phyloP scores from a whole-genome alignment of 2,329 filamentous ascomycete genomes.

The Hypomyces perniciosus region DNA sequence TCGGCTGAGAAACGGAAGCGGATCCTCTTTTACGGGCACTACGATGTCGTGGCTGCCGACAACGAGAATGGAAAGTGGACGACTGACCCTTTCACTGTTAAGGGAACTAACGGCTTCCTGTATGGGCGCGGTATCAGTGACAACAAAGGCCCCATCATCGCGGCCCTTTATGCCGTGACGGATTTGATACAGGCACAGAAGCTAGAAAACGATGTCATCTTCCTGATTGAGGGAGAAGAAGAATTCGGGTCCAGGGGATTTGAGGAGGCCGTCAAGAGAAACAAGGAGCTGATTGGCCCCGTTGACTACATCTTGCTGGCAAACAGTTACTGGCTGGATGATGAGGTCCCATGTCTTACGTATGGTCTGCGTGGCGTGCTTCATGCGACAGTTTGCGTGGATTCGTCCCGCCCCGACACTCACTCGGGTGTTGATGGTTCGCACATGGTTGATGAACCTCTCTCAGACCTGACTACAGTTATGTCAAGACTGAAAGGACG shows the following conservation, averaged over 20 bases:
- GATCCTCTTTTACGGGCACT: constrained; percentile 95
- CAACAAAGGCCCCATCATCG: constrained; percentile 94
- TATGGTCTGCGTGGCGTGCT: constrained; percentile 92
- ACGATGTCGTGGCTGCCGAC: constrained; percentile 91
- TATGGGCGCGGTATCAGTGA: constrained; percentile 96
- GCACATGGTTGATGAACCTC: constrained; percentile 78
- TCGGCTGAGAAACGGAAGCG: constrained; percentile 66
- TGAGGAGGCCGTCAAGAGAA: constrained; percentile 68
- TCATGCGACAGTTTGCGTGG: constrained; percentile 83
- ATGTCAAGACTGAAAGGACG: constrained; percentile 75
- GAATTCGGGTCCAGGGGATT: constrained; percentile 92
- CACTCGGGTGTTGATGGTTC: constrained; percentile 98
- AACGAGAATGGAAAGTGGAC: constrained; percentile 77
- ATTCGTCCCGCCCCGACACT: constrained; percentile 79
- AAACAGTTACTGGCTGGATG: constrained; percentile 98
- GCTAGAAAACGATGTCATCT: constrained; percentile 82
- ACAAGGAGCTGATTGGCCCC: constrained; percentile 79
- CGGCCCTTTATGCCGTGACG: constrained; percentile 87
- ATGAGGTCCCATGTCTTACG: constrained; percentile 89
- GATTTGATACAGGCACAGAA: constrained; percentile 80
- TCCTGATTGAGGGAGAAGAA: constrained; percentile 94
- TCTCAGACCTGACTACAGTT: constrained; percentile 83
- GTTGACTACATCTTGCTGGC: constrained; percentile 93
- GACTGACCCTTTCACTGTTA: constrained; percentile 82
- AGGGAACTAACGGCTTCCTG: constrained; percentile 83